These are phyloP conservation scores for Pinus albicaulis DNA, from an alignment of 75 land plant genomes.

Conservation along the genomic window DNA sequence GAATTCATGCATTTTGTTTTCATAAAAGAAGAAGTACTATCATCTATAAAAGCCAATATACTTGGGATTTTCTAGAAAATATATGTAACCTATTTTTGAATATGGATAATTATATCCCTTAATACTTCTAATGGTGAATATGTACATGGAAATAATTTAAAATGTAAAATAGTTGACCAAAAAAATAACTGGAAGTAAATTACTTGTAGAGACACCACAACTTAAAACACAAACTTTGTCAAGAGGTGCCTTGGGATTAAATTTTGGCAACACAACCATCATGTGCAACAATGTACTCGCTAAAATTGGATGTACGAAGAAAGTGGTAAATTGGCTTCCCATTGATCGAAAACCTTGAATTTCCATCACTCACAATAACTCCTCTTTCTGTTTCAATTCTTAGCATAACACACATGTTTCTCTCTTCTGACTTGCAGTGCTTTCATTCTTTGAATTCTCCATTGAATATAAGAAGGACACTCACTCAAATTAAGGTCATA, in stretches of 20 bases:
- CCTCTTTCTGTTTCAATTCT: conserved; percentile 16
- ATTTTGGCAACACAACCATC: conserved; percentile 48
- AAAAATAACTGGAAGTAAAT: no score
- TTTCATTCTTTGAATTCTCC: conserved; percentile 39
- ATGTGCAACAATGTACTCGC: conserved; percentile 64
- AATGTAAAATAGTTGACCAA: no score
- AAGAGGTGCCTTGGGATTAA: conserved; percentile 40
- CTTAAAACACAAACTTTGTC: conserved; percentile 55
- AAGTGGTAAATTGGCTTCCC: conserved; percentile 28
- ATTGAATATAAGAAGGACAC: conserved; percentile 40
- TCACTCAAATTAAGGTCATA: conserved; percentile 32
- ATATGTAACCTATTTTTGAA: no score
- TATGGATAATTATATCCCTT: no score
- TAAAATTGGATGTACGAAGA: conserved; percentile 58
- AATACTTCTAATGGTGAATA: no score
- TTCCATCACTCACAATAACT: conserved; percentile 21
- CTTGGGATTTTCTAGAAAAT: no score
- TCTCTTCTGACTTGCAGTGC: conserved; percentile 34
- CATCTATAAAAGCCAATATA: no score
- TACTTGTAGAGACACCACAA: conserved; percentile 57
- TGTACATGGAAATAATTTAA: no score
- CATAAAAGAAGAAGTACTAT: no score
- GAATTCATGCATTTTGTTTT: no score
- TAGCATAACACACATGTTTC: conserved; percentile 27
- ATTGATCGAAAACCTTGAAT: conserved; percentile 19